A percentile compares a stretch with the other conserved stretches of the same genome.
Evolutionary conservation across 441 rosid genomes (phyloP).

Genomic region (Corymbia citriodora): DNA sequence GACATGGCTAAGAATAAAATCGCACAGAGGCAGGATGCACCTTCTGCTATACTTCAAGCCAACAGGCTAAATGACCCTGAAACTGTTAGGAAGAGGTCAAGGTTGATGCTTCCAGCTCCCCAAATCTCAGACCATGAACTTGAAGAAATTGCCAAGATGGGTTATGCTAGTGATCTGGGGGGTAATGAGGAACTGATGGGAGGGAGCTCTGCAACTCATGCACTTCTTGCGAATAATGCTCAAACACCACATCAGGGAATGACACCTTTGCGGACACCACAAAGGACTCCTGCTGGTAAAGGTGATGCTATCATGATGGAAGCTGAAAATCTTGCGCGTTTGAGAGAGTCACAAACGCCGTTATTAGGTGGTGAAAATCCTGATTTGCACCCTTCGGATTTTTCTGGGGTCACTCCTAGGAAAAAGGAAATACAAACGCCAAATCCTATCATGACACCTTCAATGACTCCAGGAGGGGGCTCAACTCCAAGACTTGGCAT

Average conservation of each 20-base stretch:
- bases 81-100: constrained; percentile 91
- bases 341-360: constrained; percentile 98
- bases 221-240: constrained; percentile 92
- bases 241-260: constrained; percentile 85
- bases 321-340: constrained; percentile 90
- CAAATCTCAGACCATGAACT: constrained; percentile 94
- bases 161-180: constrained; percentile 86
- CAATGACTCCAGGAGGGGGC: constrained; percentile 81
- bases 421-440: constrained; percentile 88
- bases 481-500: constrained; percentile 81
- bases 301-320: constrained; percentile 99
- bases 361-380: constrained; percentile 98
- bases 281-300: constrained; percentile 95
- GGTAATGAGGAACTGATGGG: constrained; percentile 77
- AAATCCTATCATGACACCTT: constrained; percentile 87
- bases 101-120: constrained; percentile 95
- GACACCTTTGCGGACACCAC: constrained; percentile 90
- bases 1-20: constrained; percentile 86
- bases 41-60: constrained; percentile 90
- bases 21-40: constrained; percentile 93
- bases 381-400: constrained; percentile 98
- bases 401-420: constrained; percentile 96
- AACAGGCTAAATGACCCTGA: constrained; percentile 97
- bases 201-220: constrained; percentile 92
- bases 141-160: constrained; percentile 98